These are phyloP conservation scores for Beta vulgaris DNA, from an alignment of 148 eudicot genomes.

Conservation along the genomic window DNA sequence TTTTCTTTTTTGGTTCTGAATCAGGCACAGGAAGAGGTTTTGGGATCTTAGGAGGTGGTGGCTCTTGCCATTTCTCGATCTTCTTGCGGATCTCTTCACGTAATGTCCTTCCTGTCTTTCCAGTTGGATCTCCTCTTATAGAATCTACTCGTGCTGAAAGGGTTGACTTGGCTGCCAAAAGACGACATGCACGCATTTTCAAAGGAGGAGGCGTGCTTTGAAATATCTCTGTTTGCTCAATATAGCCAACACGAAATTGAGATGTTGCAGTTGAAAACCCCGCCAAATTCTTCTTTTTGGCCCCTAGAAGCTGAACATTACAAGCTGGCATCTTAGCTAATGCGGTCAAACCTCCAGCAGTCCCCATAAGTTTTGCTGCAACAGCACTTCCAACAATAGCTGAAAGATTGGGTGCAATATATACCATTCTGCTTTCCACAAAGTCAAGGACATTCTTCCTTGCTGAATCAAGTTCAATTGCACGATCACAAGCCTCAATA, in stretches of 20 bases:
- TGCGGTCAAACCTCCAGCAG: constrained; percentile 89
- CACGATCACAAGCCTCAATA: constrained; percentile 90
- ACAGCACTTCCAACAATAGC: constrained; percentile 96
- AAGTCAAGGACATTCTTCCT: constrained; percentile 96
- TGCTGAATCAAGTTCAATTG: constrained; percentile 74
- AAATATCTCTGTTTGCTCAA: constrained; percentile 87
- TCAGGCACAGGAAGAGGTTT: constrained; percentile 99
- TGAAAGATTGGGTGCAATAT: constrained; percentile 95
- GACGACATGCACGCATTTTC: constrained; percentile 83
- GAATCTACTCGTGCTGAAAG: constrained; percentile 93
- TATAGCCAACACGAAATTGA: constrained; percentile 84
- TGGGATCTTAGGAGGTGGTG: constrained; percentile 97
- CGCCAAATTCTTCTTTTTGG: constrained; percentile 79
- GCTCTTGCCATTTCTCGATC: constrained; percentile 99
- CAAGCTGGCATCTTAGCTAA: constrained; percentile 98
- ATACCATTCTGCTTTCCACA: constrained; percentile 93
- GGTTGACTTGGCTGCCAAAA: constrained; percentile 84
- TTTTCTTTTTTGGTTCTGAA: constrained; percentile 94
- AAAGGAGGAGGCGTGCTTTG: constrained; percentile 85
- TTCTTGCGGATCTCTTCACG: constrained; percentile 84
- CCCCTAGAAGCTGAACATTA: constrained; percentile 92
- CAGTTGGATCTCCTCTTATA: constrained; percentile 83
- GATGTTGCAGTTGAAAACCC: constrained; percentile 95
- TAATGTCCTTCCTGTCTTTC: constrained; percentile 65
- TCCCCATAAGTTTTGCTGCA: constrained; percentile 97